Percentiles rank a stretch among this genome's conserved stretches.
Evolutionary conservation across 805 yeast genomes (phyloP).

Genomic region (Metschnikowia hibisci): DNA sequence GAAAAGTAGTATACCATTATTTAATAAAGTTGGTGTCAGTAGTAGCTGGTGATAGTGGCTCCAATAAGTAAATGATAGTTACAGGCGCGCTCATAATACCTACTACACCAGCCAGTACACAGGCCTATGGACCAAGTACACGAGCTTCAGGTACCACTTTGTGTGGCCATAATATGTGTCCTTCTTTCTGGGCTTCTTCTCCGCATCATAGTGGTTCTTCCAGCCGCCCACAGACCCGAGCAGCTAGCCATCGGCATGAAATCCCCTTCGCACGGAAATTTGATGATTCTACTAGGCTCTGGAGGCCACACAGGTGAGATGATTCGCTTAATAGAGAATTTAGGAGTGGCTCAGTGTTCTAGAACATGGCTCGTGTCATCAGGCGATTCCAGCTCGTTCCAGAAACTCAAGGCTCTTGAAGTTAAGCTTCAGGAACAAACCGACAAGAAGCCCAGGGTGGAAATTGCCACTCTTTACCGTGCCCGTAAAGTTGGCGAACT

Average conservation of each 20-base stretch:
- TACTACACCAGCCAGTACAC: no score
- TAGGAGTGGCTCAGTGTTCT: slow-evolving; percentile 25
- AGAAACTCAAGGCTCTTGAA: slow-evolving; percentile 38
- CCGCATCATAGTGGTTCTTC: slow-evolving; percentile 12
- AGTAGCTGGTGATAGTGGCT: no score
- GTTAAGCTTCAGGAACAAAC: slow-evolving; percentile 6
- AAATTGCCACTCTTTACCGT: slow-evolving; percentile 40
- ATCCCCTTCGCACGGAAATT: background rate
- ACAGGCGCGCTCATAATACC: no score
- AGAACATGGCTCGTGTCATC: slow-evolving; percentile 44
- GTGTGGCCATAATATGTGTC: background rate
- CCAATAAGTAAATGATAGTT: no score
- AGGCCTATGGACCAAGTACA: background rate
- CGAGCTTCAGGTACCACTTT: background rate
- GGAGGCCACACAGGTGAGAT: slow-evolving; percentile 98
- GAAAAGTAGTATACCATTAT: no score
- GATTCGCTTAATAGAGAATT: slow-evolving; percentile 58
- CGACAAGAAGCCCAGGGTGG: slow-evolving; percentile 8
- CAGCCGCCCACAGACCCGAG: slow-evolving; percentile 6
- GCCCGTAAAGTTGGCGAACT: slow-evolving; percentile 64
- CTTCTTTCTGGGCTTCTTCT: slow-evolving; percentile 2
- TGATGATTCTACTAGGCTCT: slow-evolving; percentile 77
- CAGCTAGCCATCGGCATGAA: background rate
- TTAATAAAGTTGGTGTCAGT: no score
- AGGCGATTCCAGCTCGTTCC: slow-evolving; percentile 49